These are phyloP conservation scores for Iris macrosiphon DNA, from an alignment of 106 monocot species.

Conservation along the genomic window DNA sequence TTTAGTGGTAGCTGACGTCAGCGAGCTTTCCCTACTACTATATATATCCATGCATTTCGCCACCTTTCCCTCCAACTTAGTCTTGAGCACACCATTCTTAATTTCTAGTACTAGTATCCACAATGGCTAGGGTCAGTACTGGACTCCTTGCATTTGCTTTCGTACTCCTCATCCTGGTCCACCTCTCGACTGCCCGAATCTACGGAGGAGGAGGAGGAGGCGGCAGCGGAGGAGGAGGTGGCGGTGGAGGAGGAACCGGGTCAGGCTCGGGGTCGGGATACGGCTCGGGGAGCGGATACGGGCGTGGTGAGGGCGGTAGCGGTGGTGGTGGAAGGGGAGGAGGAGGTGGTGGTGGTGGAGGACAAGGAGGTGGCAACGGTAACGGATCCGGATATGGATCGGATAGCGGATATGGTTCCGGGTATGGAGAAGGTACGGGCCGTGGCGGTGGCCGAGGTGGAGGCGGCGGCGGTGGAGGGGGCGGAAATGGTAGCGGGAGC, in stretches of 20 bases:
- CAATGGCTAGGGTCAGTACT: not conserved
- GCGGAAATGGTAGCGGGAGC: too few species aligned
- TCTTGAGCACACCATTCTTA: too few species aligned
- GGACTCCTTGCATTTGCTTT: not conserved
- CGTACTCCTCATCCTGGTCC: not conserved
- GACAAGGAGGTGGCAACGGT: not conserved
- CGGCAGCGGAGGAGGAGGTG: not conserved
- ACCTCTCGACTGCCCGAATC: not conserved
- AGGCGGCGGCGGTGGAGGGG: conserved; percentile 2
- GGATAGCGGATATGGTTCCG: not conserved
- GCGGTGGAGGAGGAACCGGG: not conserved
- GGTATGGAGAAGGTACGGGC: not conserved
- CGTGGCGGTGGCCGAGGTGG: conserved; percentile 6
- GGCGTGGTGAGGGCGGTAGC: not conserved
- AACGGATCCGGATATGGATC: not conserved
- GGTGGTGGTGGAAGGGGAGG: not conserved
- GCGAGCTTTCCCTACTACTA: too few species aligned
- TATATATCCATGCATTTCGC: not conserved
- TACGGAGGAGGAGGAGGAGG: not conserved
- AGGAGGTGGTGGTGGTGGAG: not conserved
- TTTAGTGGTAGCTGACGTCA: too few species aligned
- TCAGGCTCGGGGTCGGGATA: conserved; percentile 1
- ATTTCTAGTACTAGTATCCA: not conserved
- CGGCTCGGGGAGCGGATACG: not conserved
- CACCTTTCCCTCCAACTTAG: too few species aligned